Evolutionary conservation across 2,329 filamentous ascomycete species (phyloP).

Genomic region (Fonsecaea multimorphosa): DNA sequence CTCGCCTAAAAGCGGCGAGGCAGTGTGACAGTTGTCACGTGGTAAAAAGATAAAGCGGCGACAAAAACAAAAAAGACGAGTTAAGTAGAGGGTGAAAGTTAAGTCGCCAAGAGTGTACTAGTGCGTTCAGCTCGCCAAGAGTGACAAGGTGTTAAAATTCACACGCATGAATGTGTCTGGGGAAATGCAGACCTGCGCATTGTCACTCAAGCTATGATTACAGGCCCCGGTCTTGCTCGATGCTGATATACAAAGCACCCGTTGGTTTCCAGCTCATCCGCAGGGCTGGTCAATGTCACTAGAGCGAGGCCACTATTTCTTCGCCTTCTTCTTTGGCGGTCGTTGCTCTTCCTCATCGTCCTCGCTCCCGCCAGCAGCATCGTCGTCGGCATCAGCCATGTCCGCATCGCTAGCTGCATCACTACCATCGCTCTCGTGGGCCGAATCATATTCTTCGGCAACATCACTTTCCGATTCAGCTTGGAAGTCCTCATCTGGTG

Average conservation of each 20-base stretch:
- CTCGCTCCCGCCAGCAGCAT: constrained; percentile 51
- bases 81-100: neutral
- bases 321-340: constrained; percentile 70
- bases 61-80: neutral
- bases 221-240: neutral
- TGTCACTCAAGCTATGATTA: constrained; percentile 20
- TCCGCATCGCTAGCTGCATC: constrained; percentile 61
- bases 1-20: no score
- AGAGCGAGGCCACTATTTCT: constrained; percentile 47
- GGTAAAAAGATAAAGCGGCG: neutral
- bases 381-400: constrained; percentile 58
- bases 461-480: constrained; percentile 93
- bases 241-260: neutral
- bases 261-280: neutral
- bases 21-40: neutral
- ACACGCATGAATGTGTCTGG: neutral
- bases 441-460: constrained; percentile 93
- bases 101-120: no score
- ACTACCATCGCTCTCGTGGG: constrained; percentile 82
- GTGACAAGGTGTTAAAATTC: neutral
- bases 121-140: neutral
- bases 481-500: constrained; percentile 93
- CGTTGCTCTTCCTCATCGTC: constrained; percentile 59
- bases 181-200: neutral
- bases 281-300: neutral